phyloP scores from a whole-genome alignment of 352 stramenopile genomes.

The Globisporangium lucens region DNA sequence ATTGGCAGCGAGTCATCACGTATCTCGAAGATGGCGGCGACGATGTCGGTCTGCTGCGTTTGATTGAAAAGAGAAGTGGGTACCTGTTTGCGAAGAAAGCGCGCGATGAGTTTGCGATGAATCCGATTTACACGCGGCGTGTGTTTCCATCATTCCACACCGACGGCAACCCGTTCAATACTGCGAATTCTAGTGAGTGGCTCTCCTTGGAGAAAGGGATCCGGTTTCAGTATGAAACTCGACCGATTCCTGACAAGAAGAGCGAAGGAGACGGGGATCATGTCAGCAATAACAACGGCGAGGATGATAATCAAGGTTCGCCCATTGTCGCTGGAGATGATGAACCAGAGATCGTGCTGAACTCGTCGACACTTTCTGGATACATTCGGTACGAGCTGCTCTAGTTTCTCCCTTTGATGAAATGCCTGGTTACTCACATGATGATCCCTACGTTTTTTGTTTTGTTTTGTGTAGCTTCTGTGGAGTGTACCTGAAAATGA shows the following conservation, averaged over 20 bases:
- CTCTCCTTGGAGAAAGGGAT: slow-evolving; percentile 56
- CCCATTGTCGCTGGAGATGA: slow-evolving; percentile 7
- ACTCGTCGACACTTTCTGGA: slow-evolving; percentile 62
- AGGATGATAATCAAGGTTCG: not conserved
- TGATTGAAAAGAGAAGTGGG: slow-evolving; percentile 80
- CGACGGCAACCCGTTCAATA: slow-evolving; percentile 64
- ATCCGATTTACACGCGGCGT: slow-evolving; percentile 63
- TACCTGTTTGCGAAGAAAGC: slow-evolving; percentile 59
- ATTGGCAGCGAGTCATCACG: slow-evolving; percentile 70
- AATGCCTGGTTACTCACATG: not conserved
- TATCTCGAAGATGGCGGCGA: slow-evolving; percentile 44
- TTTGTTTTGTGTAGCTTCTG: slow-evolving; percentile 43
- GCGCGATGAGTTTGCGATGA: slow-evolving; percentile 33
- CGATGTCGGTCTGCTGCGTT: slow-evolving; percentile 40
- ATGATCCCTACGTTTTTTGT: not conserved
- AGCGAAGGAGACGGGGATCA: slow-evolving; percentile 1
- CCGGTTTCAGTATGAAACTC: slow-evolving; percentile 42
- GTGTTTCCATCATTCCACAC: slow-evolving; percentile 64
- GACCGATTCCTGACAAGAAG: slow-evolving; percentile 26
- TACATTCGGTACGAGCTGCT: slow-evolving; percentile 55
- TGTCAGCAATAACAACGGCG: not conserved
- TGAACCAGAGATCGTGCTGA: slow-evolving; percentile 65
- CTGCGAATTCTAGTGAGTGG: slow-evolving; percentile 48
- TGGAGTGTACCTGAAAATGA: slow-evolving; percentile 86
- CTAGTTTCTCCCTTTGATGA: not conserved